phyloP scores from a whole-genome alignment of 192 early-diverging fungal genomes.

The Podila epigama region DNA sequence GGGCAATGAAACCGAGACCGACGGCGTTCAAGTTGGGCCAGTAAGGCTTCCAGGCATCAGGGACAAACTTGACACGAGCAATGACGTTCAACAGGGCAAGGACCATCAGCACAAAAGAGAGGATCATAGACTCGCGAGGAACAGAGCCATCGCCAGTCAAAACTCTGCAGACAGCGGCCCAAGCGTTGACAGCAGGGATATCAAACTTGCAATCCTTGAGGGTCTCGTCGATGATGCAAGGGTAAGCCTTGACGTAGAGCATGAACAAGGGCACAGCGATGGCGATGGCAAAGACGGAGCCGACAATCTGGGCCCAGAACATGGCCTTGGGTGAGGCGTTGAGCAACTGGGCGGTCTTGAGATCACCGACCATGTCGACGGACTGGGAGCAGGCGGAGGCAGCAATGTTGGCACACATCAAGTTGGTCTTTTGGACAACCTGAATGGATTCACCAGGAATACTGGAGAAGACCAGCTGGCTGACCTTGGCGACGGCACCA shows the following conservation, averaged over 20 bases:
- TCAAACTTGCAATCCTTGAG: conserved; percentile 51
- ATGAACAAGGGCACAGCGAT: conserved; percentile 65
- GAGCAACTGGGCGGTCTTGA: conserved; percentile 73
- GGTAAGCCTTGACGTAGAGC: conserved; percentile 69
- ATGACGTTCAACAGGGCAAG: conserved; percentile 45
- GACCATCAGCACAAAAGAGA: conserved; percentile 52
- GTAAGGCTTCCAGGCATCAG: conserved; percentile 57
- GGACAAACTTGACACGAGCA: conserved; percentile 56
- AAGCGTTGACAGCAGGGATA: conserved; percentile 46
- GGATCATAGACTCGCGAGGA: conserved; percentile 46
- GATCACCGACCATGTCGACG: conserved; percentile 77
- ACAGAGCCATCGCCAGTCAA: conserved; percentile 53
- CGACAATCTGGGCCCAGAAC: conserved; percentile 70
- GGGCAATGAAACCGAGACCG: conserved; percentile 63
- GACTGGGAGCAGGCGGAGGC: conserved; percentile 62
- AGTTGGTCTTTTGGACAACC: conserved; percentile 60
- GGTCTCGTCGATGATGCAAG: conserved; percentile 56
- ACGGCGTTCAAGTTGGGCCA: conserved; percentile 66
- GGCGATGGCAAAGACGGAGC: conserved; percentile 64
- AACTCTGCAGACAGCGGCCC: conserved; percentile 52
- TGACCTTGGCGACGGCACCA: conserved; percentile 68
- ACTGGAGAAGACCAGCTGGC: conserved; percentile 71
- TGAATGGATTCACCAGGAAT: conserved; percentile 50
- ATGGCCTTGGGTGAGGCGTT: conserved; percentile 71
- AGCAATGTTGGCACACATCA: conserved; percentile 68